Conservation (phyloP, 495 filamentous ascomycete species). For the Immersiella caudata region DNA sequence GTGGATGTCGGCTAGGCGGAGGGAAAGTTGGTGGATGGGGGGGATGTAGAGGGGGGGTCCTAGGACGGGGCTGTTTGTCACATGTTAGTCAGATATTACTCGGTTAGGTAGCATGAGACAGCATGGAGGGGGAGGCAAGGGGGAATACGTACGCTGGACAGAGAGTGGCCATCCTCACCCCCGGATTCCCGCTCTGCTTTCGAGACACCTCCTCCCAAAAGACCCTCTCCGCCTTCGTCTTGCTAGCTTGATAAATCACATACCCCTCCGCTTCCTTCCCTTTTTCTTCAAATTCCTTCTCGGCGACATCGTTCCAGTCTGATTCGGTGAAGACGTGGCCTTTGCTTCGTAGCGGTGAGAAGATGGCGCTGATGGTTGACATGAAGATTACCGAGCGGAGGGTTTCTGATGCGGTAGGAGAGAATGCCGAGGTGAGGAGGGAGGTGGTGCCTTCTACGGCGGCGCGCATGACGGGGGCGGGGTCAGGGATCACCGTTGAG, state of each 20-base stretch:
- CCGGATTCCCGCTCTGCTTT: background rate
- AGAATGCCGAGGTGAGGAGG: conserved; percentile 65
- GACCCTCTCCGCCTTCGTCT: conserved; percentile 38
- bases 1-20: conserved; percentile 35
- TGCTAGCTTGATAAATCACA: conserved; percentile 41
- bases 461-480: conserved; percentile 67
- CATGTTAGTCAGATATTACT: too few species aligned
- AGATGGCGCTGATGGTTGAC: conserved; percentile 44
- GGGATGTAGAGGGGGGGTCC: conserved; percentile 38
- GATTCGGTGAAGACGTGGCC: conserved; percentile 35
- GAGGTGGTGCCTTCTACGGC: conserved; percentile 73
- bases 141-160: conserved; percentile 29
- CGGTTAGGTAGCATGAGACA: too few species aligned
- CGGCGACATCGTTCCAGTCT: conserved; percentile 42
- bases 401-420: conserved; percentile 46
- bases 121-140: too few species aligned
- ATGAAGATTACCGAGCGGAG: conserved; percentile 55
- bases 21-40: conserved; percentile 28
- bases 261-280: conserved; percentile 27
- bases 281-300: conserved; percentile 25
- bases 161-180: conserved; percentile 13
- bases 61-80: conserved; percentile 34
- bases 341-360: conserved; percentile 25
- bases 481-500: conserved; percentile 60
- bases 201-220: conserved; percentile 37